Conservation (phyloP, 2,329 filamentous ascomycete species). For the Trichoderma cornu-damae region DNA sequence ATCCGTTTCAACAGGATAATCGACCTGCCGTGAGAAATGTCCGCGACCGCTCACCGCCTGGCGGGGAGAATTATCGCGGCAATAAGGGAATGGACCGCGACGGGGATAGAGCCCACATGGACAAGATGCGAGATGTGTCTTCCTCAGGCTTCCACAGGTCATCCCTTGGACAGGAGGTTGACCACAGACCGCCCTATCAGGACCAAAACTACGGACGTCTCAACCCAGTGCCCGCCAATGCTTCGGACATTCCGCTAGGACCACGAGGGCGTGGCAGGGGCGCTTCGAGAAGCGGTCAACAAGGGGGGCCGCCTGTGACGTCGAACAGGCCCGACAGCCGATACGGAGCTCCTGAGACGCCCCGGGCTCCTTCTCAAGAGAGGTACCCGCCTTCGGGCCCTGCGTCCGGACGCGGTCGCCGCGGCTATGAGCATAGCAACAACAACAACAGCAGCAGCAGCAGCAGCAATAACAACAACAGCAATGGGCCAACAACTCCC, state of each 20-base stretch:
- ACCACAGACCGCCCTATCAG: conserved; percentile 49
- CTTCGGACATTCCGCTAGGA: conserved; percentile 49
- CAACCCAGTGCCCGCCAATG: conserved; percentile 46
- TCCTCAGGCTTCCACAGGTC: conserved; percentile 35
- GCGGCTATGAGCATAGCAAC: conserved; percentile 38
- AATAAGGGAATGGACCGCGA: conserved; percentile 40
- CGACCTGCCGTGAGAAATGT: conserved; percentile 30
- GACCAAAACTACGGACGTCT: conserved; percentile 61
- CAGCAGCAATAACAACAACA: too few species aligned
- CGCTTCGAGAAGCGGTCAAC: conserved; percentile 35
- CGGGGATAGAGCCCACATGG: conserved; percentile 27
- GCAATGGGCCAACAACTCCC: conserved; percentile 29
- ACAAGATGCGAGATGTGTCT: conserved; percentile 39
- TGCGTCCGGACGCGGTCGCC: conserved; percentile 44
- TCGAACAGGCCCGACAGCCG: conserved; percentile 41
- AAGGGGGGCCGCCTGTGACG: conserved; percentile 33
- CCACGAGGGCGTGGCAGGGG: conserved; percentile 49
- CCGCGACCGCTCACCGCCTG: conserved; percentile 31
- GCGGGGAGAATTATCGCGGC: conserved; percentile 27
- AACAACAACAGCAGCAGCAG: conserved; percentile 27
- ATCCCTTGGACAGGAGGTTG: conserved; percentile 40
- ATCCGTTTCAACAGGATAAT: conserved; percentile 36
- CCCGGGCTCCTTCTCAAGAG: conserved; percentile 44
- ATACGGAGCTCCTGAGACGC: conserved; percentile 37
- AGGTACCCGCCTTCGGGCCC: conserved; percentile 50